Base-by-base conservation (phyloP, 768 basidiomycete species). In the Boletus edulis region DNA sequence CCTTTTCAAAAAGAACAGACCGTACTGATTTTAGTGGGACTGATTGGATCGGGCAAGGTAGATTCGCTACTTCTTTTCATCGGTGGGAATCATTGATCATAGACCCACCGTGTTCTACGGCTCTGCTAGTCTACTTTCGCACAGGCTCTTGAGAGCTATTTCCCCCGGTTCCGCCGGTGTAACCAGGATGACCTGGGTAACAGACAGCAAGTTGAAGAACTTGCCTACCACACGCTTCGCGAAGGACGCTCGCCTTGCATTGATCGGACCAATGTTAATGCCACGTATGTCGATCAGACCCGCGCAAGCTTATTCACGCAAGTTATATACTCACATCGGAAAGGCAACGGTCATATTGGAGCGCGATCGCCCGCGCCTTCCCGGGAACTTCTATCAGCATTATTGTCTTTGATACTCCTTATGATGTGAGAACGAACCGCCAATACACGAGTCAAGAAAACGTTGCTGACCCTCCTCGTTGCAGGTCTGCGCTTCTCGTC, bases 141-240 rank as follows among this genome's bases (percentile, higher is more conserved):
- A 46, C 69, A 83, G 59, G 82, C 85, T n/a, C 77, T 92, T 5
- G 75, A 90, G 62, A 56, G 66, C 5, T 71, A 85, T 61, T 79
- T 79, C 54, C 86, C 89, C 10, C 70, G 70, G 40, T 87, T 90
- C 66, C 74, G 75, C 42, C 78, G 88, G 60, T 91, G 88, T 68
- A 90, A 84, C 72, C 89, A 92, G 69, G 91, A 93, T 63, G 86
- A 91, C 51, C 77, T 93, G 41, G 91, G 89, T 17, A 75, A 77
- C 62, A 78, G 90, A 60, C 77, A 77, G 13, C 69, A 62, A n/a
- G 90, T 91, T 0, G 90, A 91, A 66, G 66, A 72, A 10, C 69
- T 84, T 37, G 85, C 82, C 6, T 71, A 82, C 54, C 59, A 72
- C 22, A 75, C 77, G 8, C 76, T 91, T 49, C 58, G 62, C 44